Conservation (phyloP, 768 basidiomycete species). For the Infundibulicybe gibba region DNA sequence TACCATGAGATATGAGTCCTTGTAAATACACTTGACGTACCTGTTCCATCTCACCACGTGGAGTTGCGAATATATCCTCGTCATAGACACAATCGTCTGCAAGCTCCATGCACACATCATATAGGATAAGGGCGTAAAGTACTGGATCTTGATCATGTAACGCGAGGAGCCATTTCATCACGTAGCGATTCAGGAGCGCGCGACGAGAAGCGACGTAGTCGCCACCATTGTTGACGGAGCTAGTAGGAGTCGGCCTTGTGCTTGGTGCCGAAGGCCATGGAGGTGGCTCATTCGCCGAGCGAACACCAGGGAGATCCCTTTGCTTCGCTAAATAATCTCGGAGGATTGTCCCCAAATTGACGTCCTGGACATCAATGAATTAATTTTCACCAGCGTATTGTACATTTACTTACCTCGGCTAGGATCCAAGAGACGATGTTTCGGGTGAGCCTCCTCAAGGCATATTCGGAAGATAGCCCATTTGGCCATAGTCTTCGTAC, state of each 20-base stretch:
- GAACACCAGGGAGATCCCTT: slow-evolving; percentile 61
- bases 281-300: slow-evolving; percentile 32
- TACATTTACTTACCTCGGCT: slow-evolving; percentile 47
- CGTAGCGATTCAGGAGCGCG: slow-evolving; percentile 52
- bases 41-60: slow-evolving; percentile 7
- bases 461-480: slow-evolving; percentile 69
- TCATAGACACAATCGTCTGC: slow-evolving; percentile 22
- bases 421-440: slow-evolving; percentile 68
- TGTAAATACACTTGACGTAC: slow-evolving; percentile 1
- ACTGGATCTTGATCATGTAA: slow-evolving; percentile 59
- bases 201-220: slow-evolving; percentile 66
- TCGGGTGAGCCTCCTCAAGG: slow-evolving; percentile 54
- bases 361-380: slow-evolving; percentile 42
- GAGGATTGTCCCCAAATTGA: slow-evolving; percentile 60
- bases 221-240: slow-evolving; percentile 56
- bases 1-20: background rate
- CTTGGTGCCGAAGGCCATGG: slow-evolving; percentile 53
- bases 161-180: slow-evolving; percentile 63
- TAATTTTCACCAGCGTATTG: background rate
- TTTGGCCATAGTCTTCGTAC: slow-evolving; percentile 71
- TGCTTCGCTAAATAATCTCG: slow-evolving; percentile 63
- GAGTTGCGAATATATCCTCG: slow-evolving; percentile 8
- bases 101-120: slow-evolving; percentile 47
- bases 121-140: slow-evolving; percentile 50
- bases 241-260: slow-evolving; percentile 30